Conservation (phyloP, 1,284 basidiomycete genomes). For the Rhodotorula mucilaginosa region DNA sequence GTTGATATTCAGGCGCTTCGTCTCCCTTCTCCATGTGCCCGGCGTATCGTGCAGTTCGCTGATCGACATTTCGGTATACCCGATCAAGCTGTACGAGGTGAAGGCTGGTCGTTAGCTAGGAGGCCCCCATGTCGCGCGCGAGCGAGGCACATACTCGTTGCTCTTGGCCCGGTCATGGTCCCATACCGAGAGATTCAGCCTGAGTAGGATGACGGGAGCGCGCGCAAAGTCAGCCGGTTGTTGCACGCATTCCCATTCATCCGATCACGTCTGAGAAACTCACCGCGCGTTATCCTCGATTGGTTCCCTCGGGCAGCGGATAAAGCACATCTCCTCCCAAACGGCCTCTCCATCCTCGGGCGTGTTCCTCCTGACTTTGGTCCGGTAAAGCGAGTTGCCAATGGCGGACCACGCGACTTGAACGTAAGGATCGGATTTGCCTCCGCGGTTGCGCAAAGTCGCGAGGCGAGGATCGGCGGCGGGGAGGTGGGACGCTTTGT, state of each 20-base stretch:
- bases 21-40: conserved; percentile 6
- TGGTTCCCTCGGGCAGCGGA: conserved; percentile 13
- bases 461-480: conserved; percentile 4
- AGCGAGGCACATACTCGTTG: conserved; percentile 6
- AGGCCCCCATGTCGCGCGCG: too few species aligned
- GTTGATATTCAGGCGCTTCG: background rate
- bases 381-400: conserved; percentile 14
- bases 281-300: conserved; percentile 9
- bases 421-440: conserved; percentile 14
- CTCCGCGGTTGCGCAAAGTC: background rate
- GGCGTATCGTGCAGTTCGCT: background rate
- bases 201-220: background rate
- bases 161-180: conserved; percentile 17
- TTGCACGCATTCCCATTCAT: too few species aligned
- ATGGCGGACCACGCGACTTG: conserved; percentile 7
- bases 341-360: background rate
- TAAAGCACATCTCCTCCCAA: conserved; percentile 30
- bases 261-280: background rate
- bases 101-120: too few species aligned
- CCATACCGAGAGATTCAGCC: conserved; percentile 15
- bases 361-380: background rate
- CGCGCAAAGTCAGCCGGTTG: too few species aligned
- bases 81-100: conserved; percentile 7
- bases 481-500: conserved; percentile 6
- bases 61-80: conserved; percentile 17